Base-by-base conservation (phyloP, 2,329 filamentous ascomycete species). In the Coniochaeta ligniaria region DNA sequence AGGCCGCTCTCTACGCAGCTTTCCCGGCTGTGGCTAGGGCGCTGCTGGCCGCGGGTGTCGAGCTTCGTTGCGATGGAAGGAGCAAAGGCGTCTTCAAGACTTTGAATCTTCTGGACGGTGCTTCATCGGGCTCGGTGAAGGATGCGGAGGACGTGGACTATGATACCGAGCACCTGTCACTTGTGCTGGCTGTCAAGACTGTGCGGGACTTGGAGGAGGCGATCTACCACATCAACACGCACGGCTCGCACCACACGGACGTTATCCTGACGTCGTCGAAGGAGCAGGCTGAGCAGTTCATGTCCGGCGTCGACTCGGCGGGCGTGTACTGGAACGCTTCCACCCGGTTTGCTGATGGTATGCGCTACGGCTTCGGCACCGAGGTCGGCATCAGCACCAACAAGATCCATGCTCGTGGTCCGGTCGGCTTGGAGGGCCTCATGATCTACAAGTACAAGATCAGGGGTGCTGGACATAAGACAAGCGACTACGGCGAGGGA, bases 301-400 rank as follows among this genome's bases (percentile, higher is more conserved):
- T 96, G 84, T 84, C 85, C 52, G 85, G 85, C 61, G 85, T 98
- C 58, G 95, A 98, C 76, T 91, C 92, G 31, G 90, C 92, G 0
- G 94, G 93, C 59, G 93, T 94, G 20, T 99, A 96, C 81, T 97
- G 94, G 92, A 99, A 99, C 73, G 91, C 92, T 8, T 96, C 91
- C 26, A 96, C 92, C 9, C 85, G 95, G 58, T 94, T 99, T 77
- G 92, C 93, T 6, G 95, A 99, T 73, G 95, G 95, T 8, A 97
- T 96, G 90, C 84, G 95, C 47, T 98, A 96, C 73, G 95, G 95
- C 8, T 99, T 99, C 75, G 95, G 95, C 56, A 98, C 95, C 0
- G 95, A 99, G 76, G 95, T 99, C 26, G 95, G 95, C 60, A 98
- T 99, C 75, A 96, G 91, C 77, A 99, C 95, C 57, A 99, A 97